Percentiles rank a stretch among this genome's conserved stretches.
Evolutionary conservation across 2,329 filamentous ascomycete species (phyloP).

Genomic region (Didymella lethalis): DNA sequence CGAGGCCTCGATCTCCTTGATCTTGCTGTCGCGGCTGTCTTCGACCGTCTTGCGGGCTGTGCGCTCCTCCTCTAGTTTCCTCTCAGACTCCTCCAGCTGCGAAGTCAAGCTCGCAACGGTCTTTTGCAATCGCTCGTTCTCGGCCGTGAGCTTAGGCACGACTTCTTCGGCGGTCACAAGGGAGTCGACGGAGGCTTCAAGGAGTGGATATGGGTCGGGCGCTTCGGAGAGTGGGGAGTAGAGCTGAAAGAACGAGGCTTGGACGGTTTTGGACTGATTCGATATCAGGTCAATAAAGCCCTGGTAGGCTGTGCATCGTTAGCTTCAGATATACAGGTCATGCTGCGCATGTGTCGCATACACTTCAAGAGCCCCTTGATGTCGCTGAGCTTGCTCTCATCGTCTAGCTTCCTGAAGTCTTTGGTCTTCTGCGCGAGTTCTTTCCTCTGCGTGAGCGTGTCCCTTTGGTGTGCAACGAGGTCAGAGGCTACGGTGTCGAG

Average conservation of each 20-base stretch:
- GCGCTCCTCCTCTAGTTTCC: constrained; percentile 79
- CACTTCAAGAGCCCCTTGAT: constrained; percentile 90
- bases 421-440: constrained; percentile 99
- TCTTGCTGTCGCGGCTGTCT: constrained; percentile 75
- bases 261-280: constrained; percentile 93
- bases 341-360: constrained; percentile 46
- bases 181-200: constrained; percentile 95
- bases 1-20: constrained; percentile 88
- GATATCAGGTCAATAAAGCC: constrained; percentile 96
- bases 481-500: constrained; percentile 95
- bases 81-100: constrained; percentile 84
- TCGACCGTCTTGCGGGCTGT: constrained; percentile 77
- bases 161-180: constrained; percentile 92
- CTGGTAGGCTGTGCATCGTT: constrained; percentile 77
- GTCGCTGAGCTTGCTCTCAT: constrained; percentile 83
- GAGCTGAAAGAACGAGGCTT: constrained; percentile 88
- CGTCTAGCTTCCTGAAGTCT: constrained; percentile 93
- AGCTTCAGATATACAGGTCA: constrained; percentile 22
- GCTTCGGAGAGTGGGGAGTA: constrained; percentile 95
- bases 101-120: constrained; percentile 76
- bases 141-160: constrained; percentile 84
- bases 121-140: constrained; percentile 86
- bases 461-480: constrained; percentile 89
- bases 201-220: constrained; percentile 92
- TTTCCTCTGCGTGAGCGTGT: constrained; percentile 94